Percentiles rank a stretch among this genome's conserved stretches.
Evolutionary conservation across 768 basidiomycete genomes (phyloP).

Genomic region (Cystofilobasidium macerans): DNA sequence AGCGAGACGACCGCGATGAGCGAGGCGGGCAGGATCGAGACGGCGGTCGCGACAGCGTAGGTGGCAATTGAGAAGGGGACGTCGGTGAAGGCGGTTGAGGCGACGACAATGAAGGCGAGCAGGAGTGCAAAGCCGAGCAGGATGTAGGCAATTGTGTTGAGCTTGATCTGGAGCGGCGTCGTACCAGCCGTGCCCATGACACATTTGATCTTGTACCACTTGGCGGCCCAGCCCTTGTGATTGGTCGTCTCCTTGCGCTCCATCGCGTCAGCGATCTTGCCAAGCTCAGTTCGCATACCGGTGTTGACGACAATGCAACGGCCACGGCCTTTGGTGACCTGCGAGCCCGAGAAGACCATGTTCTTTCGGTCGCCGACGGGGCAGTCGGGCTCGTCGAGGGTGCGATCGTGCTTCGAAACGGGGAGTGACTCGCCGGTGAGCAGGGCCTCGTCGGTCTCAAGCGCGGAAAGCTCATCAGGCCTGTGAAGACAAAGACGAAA

Average conservation of each 20-base stretch:
- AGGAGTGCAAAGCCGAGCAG: slow-evolving; percentile 35
- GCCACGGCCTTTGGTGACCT: slow-evolving; percentile 46
- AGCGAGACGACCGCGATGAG: slow-evolving; percentile 48
- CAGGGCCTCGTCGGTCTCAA: slow-evolving; percentile 47
- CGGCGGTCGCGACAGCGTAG: slow-evolving; percentile 39
- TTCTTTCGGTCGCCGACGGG: slow-evolving; percentile 44
- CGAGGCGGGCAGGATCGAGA: slow-evolving; percentile 41
- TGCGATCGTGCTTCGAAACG: slow-evolving; percentile 42
- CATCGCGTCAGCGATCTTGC: slow-evolving; percentile 39
- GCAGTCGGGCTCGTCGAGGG: slow-evolving; percentile 33
- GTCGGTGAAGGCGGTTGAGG: slow-evolving; percentile 37
- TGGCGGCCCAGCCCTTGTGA: slow-evolving; percentile 31
- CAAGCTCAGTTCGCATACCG: slow-evolving; percentile 49
- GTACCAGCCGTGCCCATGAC: slow-evolving; percentile 40
- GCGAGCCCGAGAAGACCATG: slow-evolving; percentile 42
- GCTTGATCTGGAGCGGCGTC: slow-evolving; percentile 44
- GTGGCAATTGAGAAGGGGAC: slow-evolving; percentile 38
- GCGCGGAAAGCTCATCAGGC: slow-evolving; percentile 41
- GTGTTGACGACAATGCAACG: slow-evolving; percentile 45
- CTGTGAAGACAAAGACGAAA: no score
- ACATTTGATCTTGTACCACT: slow-evolving; percentile 44
- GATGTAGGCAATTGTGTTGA: slow-evolving; percentile 40
- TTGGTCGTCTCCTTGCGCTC: slow-evolving; percentile 35
- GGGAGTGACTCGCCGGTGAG: slow-evolving; percentile 49
- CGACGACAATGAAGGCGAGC: slow-evolving; percentile 40